Evolutionary conservation across 1,139 yeast genomes (phyloP), one percentile per base, ranked within the genome.

Genomic region (Nakaseomyces sp.): DNA sequence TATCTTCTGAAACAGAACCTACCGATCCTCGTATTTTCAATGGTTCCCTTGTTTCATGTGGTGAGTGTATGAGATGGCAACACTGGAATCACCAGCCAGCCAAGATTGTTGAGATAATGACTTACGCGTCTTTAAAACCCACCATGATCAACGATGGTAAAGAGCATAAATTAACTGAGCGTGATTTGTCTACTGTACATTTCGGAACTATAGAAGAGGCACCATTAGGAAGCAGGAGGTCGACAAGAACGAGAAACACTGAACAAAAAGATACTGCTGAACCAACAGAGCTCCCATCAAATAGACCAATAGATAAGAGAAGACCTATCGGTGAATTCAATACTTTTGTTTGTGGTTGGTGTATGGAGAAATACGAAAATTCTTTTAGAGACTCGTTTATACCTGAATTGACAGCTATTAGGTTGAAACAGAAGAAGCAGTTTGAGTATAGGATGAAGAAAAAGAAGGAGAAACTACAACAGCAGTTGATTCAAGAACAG

Each of bases 21-120:
- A 63, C 43, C 51, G 59, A 45, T 51, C 66, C 18, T n/a, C 32
- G 25, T 42, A 31, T 52, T 26, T 29, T 45, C 16, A 42, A 49
- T 20, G 46, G 43, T 22, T 51, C 55, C 9, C 47, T 60, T n/a
- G 44, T 62, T 5, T 55, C 61, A 46, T 60, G 65, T 49, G 61
- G 59, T 17, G 42, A 50, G 45, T 56, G 72, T 45, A 49, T 52
- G 20, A 52, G 52, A 40, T 63, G 67, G 67, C 60, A 58, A 41
- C 63, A 59, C 44, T 60, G 61, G 60, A 57, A 55, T 17, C 58
- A 60, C 39, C 58, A 56, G 40, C 33, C 48, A 9, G 32, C 46
- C 13, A 42, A 44, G 8, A 40, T 49, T 29, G 45, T 44, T 32
- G 53, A 47, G 43, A 44, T 44, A 37, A 40, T 48, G 47, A 44